Conservation (phyloP, 495 filamentous ascomycete genomes). For the Aspergillus kassunensis region DNA sequence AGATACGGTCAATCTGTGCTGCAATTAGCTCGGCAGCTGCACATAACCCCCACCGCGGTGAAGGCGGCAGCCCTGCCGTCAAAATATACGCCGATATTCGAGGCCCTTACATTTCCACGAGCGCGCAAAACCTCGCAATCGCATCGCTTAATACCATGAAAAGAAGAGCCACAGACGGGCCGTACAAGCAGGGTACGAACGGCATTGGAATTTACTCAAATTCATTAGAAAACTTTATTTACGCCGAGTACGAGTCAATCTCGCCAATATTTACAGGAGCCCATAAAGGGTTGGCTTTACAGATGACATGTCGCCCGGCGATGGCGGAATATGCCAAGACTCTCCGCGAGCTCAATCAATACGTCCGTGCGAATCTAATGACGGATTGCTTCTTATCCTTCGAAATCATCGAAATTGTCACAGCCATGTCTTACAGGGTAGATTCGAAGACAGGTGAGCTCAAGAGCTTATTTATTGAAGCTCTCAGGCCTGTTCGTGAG, state of each 20-base stretch:
- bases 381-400: constrained; percentile 97
- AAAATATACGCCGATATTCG: constrained; percentile 81
- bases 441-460: constrained; percentile 81
- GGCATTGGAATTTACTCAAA: constrained; percentile 87
- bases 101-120: constrained; percentile 75
- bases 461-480: constrained; percentile 75
- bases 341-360: constrained; percentile 79
- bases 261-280: constrained; percentile 77
- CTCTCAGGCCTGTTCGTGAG: constrained; percentile 82
- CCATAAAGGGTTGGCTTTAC: constrained; percentile 74
- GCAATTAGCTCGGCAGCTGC: constrained; percentile 53
- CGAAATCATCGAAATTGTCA: constrained; percentile 92
- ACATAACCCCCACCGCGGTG: constrained; percentile 42
- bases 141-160: constrained; percentile 87
- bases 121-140: constrained; percentile 76
- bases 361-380: constrained; percentile 78
- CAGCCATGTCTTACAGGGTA: constrained; percentile 70
- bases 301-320: constrained; percentile 68
- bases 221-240: constrained; percentile 79
- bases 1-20: constrained; percentile 53
- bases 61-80: constrained; percentile 56
- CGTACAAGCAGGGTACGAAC: constrained; percentile 88
- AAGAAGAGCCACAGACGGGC: constrained; percentile 69
- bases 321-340: constrained; percentile 82
- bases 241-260: constrained; percentile 85